A percentile compares a stretch with the other conserved stretches of the same genome.
phyloP scores from a whole-genome alignment of 2,329 filamentous ascomycete species.

The Microdochium trichocladiopsis region DNA sequence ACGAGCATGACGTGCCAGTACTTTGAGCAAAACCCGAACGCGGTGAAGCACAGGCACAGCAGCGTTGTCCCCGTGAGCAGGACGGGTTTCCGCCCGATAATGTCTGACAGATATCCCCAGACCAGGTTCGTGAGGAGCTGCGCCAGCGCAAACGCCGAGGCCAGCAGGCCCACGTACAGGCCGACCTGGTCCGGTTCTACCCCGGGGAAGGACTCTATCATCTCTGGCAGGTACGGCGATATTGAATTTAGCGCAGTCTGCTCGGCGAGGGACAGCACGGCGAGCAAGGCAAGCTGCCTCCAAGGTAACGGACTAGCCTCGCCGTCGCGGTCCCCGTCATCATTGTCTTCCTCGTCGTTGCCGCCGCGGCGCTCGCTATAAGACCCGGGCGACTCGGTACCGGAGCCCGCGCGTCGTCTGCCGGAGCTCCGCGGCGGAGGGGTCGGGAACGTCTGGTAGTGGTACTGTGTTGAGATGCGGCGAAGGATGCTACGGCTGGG shows the following conservation, averaged over 20 bases:
- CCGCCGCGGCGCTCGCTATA: background rate
- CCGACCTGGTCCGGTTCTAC: slow-evolving; percentile 67
- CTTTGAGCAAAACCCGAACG: slow-evolving; percentile 78
- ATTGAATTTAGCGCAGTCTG: slow-evolving; percentile 97
- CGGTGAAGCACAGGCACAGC: slow-evolving; percentile 72
- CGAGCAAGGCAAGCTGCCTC: slow-evolving; percentile 76
- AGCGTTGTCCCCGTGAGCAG: slow-evolving; percentile 77
- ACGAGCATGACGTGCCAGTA: slow-evolving; percentile 82
- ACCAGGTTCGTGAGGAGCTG: slow-evolving; percentile 90
- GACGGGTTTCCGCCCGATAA: slow-evolving; percentile 73
- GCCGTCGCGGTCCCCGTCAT: slow-evolving; percentile 22
- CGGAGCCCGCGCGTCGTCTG: slow-evolving; percentile 20
- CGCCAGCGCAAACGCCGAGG: slow-evolving; percentile 84
- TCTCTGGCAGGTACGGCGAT: slow-evolving; percentile 86
- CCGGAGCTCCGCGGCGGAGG: slow-evolving; percentile 62
- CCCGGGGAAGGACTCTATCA: slow-evolving; percentile 81
- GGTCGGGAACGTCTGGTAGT: slow-evolving; percentile 78
- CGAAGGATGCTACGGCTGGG: slow-evolving; percentile 11
- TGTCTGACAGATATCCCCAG: slow-evolving; percentile 80
- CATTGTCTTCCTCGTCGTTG: background rate
- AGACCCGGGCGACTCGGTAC: slow-evolving; percentile 20
- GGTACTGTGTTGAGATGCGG: slow-evolving; percentile 36
- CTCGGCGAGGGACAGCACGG: slow-evolving; percentile 83
- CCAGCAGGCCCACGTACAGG: slow-evolving; percentile 83
- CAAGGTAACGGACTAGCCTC: slow-evolving; percentile 71